phyloP scores from a whole-genome alignment of 23 red algal genomes.

The Gracilariopsis chorda region DNA sequence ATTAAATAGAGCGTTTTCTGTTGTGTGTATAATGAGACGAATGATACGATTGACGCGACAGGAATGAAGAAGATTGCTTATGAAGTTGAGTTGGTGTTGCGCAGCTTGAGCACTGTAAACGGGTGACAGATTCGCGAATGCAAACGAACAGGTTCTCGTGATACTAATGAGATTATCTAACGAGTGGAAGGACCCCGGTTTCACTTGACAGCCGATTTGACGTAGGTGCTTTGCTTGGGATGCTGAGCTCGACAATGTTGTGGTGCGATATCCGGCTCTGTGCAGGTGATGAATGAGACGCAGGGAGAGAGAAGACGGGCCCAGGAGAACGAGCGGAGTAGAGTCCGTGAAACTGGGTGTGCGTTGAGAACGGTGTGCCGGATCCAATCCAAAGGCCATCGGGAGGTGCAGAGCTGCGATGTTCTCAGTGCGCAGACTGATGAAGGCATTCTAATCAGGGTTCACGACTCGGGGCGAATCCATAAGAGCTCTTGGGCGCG shows the following conservation, averaged over 20 bases:
- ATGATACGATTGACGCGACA: constrained; percentile 1
- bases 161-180: not conserved
- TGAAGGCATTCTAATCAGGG: too few relatives aligned
- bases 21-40: not conserved
- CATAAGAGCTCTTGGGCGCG: too few relatives aligned
- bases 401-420: too few relatives aligned
- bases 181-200: not conserved
- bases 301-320: not conserved
- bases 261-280: not conserved
- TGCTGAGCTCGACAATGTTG: not conserved
- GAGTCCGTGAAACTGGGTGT: not conserved
- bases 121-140: not conserved
- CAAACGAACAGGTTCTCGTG: not conserved
- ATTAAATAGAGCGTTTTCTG: not conserved
- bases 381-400: too few relatives aligned
- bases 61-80: not conserved
- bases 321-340: not conserved
- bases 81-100: not conserved
- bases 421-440: too few relatives aligned
- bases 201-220: not conserved
- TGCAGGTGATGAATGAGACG: not conserved
- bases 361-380: too few relatives aligned
- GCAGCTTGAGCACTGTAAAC: not conserved
- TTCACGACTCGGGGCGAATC: too few relatives aligned
- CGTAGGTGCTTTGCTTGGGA: not conserved